phyloP scores from a whole-genome alignment of 805 yeast genomes.

The Scheffersomyces amazonensis region DNA sequence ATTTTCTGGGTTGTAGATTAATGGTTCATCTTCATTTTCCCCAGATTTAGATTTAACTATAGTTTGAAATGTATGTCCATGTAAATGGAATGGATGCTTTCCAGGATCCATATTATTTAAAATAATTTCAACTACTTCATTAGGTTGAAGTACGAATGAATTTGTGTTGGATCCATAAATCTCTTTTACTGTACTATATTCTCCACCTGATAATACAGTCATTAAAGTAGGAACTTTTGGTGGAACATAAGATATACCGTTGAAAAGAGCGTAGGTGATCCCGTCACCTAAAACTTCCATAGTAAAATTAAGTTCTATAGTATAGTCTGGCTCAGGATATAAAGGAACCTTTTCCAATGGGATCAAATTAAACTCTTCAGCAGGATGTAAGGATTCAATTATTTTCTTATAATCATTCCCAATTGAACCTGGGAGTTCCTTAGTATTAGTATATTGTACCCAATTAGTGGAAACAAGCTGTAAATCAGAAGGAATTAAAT shows the following conservation, averaged over 20 bases:
- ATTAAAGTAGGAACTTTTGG: conserved; percentile 87
- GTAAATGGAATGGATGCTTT: conserved; percentile 96
- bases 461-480: conserved; percentile 71
- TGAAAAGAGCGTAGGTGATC: conserved; percentile 94
- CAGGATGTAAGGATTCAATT: conserved; percentile 44
- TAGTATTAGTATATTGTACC: conserved; percentile 51
- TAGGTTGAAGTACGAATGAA: conserved; percentile 64
- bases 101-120: conserved; percentile 88
- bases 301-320: conserved; percentile 64
- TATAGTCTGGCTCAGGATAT: conserved; percentile 65
- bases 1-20: conserved; percentile 40
- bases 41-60: conserved; percentile 67
- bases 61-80: conserved; percentile 89
- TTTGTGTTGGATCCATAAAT: conserved; percentile 82
- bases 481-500: conserved; percentile 63
- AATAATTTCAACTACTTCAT: conserved; percentile 73
- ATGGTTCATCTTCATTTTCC: conserved; percentile 51
- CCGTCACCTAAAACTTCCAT: conserved; percentile 89
- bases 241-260: conserved; percentile 70
- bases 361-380: conserved; percentile 37
- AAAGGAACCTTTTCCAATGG: conserved; percentile 37
- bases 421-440: conserved; percentile 36
- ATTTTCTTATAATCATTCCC: conserved; percentile 21
- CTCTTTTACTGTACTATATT: conserved; percentile 46
- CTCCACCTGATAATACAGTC: conserved; percentile 74